Evolutionary conservation across 129 eudicot species (phyloP), one percentile per base, ranked within the genome.

Genomic region (Flaveria bidentis): DNA sequence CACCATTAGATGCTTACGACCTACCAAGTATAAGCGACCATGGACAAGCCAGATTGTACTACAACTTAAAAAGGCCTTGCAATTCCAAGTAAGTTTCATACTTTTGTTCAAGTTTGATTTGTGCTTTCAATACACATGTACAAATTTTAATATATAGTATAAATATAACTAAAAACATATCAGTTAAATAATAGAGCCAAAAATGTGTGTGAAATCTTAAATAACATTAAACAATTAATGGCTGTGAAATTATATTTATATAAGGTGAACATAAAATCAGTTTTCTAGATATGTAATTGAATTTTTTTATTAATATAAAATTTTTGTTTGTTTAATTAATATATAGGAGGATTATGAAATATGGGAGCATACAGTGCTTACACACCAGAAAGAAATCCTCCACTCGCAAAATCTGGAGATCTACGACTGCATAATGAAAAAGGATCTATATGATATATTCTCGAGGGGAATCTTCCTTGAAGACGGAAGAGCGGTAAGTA

Each of bases 401-500:
- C 45, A 4, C 3, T 2, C 4, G 46, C 22, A 44, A 50, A 70
- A 12, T 0, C 20, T 8, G 22, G 9, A 25, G 61, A 25, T 2
- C 30, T 4, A 16, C 23, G 10, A 41, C 51, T 17, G 6, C 10
- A 9, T 25, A 22, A 69, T 13, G 62, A 47, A 25, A 47, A 70
- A 25, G 75, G 75, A 71, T 16, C 39, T 71, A 45, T 28, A 26
- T 12, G 16, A 71, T 4, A 49, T n/a, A 20, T 33, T 49, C 44
- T 26, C 45, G 42, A 16, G 13, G 30, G 75, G 75, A 49, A 25
- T 71, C 53, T 39, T 49, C 25, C 44, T 49, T 50, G 22, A 11
- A 15, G 61, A 71, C 12, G 13, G 28, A 44, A 18, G 46, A 50
- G 47, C 28, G 75, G 75, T 71, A 71, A 71, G 14, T 71, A 30